These are phyloP conservation scores for Scedosporium apiospermum DNA, from an alignment of 2,329 filamentous ascomycete species.

Conservation along the genomic window DNA sequence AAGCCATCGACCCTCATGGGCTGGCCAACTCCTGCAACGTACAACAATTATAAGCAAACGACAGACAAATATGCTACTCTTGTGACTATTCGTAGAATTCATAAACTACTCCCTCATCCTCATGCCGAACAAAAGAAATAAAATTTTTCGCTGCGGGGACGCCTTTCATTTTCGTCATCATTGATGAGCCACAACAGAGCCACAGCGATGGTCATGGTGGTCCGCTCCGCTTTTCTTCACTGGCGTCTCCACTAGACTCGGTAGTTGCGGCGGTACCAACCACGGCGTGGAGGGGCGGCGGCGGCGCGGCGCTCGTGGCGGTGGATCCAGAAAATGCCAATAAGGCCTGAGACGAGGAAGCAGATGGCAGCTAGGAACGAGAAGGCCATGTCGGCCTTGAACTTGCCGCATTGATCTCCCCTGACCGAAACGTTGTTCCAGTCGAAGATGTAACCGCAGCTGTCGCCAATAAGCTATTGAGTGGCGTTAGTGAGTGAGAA, in stretches of 20 bases:
- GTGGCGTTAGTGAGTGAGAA: not conserved
- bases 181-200: not conserved
- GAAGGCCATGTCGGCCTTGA: conserved; percentile 64
- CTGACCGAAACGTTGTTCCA: conserved; percentile 46
- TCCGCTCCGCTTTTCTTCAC: not conserved
- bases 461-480: conserved; percentile 23
- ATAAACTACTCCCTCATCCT: no score
- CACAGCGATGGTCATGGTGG: not conserved
- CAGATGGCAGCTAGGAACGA: conserved; percentile 60
- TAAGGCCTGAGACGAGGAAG: conserved; percentile 56
- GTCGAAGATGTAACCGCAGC: conserved; percentile 48
- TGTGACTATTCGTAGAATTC: no score
- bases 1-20: no score
- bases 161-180: no score
- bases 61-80: no score
- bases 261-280: conserved; percentile 4
- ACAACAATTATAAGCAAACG: no score
- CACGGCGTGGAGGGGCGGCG: conserved; percentile 5
- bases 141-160: no score
- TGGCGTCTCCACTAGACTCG: not conserved
- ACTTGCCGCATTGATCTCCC: conserved; percentile 50
- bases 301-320: conserved; percentile 26
- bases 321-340: conserved; percentile 47
- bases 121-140: no score
- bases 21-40: no score